Evolutionary conservation across 495 filamentous ascomycete genomes (phyloP), one percentile per base, ranked within the genome.

Genomic region (Aspergillus olivimuriae): DNA sequence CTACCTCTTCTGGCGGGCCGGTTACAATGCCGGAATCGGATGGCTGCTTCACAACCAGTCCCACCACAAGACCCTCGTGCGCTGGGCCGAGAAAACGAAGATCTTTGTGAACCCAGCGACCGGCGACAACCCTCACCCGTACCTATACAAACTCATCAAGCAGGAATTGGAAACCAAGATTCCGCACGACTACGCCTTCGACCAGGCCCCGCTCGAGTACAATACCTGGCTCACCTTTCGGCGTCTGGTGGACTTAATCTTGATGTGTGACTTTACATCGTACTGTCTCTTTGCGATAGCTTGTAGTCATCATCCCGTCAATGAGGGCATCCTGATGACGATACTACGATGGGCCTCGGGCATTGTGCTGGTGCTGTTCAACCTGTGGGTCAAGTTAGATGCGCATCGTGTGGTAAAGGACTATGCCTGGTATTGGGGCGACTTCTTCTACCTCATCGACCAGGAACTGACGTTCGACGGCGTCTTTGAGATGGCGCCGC

Each of bases 361-460:
- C 16, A 77, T 87, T 41, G 65, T 75, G 14, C 69, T 95, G n/a
- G 82, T 98, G 39, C 73, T 82, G 43, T 97, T 98, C 75, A 98
- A 98, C 64, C 77, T 96, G 14, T 98, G 94, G 94, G 92, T 98
- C 42, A 98, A 98, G 68, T 73, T 98, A 43, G 92, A 98, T 62
- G 92, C 92, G 15, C 92, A 97, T 63, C 73, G 92, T 41, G 92
- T 98, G n/a, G 92, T 98, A 53, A 97, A 97, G 68, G 94, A 98
- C 62, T 98, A 88, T 69, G 92, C 92, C 16, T 98, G 92, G 92
- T 98, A 97, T 68, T 98, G 92, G 92, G 92, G 92, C 41, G 92
- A 98, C 58, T 98, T 97, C 69, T 98, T 98, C 74, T 98, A 87
- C 69, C 82, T 98, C 61, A 88, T 97, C 58, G 94, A 98, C 62